Evolutionary conservation across 2,329 filamentous ascomycete genomes (phyloP).

Genomic region (Talaromyces sp.): DNA sequence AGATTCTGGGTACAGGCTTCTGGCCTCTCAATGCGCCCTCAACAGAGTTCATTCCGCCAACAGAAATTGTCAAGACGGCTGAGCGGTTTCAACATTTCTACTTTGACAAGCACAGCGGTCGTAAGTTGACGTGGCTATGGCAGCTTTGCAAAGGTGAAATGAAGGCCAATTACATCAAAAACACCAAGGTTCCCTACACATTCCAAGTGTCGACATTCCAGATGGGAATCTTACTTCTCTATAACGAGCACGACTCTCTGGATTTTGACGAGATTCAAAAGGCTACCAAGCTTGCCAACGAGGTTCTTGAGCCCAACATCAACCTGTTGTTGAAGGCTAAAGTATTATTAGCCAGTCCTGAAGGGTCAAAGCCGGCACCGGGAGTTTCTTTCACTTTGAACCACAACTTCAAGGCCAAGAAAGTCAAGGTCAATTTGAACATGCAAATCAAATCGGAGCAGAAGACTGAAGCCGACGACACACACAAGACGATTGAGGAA

Average conservation of each 20-base stretch:
- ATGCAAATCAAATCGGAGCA: constrained; percentile 91
- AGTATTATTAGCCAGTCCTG: constrained; percentile 71
- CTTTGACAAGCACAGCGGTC: constrained; percentile 92
- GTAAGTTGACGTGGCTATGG: constrained; percentile 97
- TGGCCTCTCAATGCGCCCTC: constrained; percentile 88
- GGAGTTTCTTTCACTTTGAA: constrained; percentile 83
- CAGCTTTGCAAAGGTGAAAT: constrained; percentile 97
- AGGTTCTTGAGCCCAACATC: constrained; percentile 83
- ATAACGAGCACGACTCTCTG: constrained; percentile 85
- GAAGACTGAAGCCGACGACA: constrained; percentile 94
- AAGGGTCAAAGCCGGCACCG: constrained; percentile 71
- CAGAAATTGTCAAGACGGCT: constrained; percentile 80
- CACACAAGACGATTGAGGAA: constrained; percentile 99
- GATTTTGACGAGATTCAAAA: constrained; percentile 84
- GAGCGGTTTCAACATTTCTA: constrained; percentile 91
- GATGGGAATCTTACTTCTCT: constrained; percentile 91
- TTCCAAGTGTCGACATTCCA: constrained; percentile 98
- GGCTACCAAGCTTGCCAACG: constrained; percentile 74
- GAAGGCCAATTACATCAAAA: constrained; percentile 88
- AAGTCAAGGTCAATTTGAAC: constrained; percentile 95
- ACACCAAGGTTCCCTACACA: constrained; percentile 85
- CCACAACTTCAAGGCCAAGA: constrained; percentile 96
- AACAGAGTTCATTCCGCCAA: constrained; percentile 83
- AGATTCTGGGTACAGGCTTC: constrained; percentile 92
- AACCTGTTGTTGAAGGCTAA: constrained; percentile 89